A percentile compares a stretch with the other conserved stretches of the same genome.
phyloP scores from a whole-genome alignment of 495 filamentous ascomycete species.

The Bacidia gigantensis region DNA sequence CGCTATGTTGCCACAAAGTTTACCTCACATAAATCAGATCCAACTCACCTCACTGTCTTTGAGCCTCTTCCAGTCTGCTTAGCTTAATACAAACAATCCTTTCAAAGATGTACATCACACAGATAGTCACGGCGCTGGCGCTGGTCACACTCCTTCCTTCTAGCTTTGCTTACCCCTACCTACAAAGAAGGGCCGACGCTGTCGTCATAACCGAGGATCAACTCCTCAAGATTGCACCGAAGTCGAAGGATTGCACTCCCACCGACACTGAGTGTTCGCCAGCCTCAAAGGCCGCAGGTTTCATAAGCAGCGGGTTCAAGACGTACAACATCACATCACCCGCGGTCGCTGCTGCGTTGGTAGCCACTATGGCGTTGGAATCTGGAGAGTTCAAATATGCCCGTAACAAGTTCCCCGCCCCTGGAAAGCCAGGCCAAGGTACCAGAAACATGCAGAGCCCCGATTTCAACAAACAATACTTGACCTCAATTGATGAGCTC shows the following conservation, averaged over 20 bases:
- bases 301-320: conserved; percentile 39
- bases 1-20: background rate
- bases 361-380: conserved; percentile 56
- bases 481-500: conserved; percentile 38
- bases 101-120: background rate
- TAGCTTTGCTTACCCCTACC: background rate
- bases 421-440: conserved; percentile 54
- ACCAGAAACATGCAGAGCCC: conserved; percentile 38
- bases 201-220: conserved; percentile 28
- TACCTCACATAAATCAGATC: background rate
- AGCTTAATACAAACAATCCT: too few species aligned
- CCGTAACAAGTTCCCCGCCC: conserved; percentile 44
- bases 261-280: conserved; percentile 50
- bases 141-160: conserved; percentile 3
- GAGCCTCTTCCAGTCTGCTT: too few species aligned
- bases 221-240: conserved; percentile 39
- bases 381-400: conserved; percentile 53
- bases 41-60: background rate
- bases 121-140: conserved; percentile 8
- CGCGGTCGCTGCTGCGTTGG: conserved; percentile 47
- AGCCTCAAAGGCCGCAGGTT: conserved; percentile 44
- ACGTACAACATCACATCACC: conserved; percentile 39
- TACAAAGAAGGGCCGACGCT: background rate
- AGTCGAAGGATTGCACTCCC: conserved; percentile 28
- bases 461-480: conserved; percentile 47